These are phyloP conservation scores for Medicago ruthenica DNA, from an alignment of 306 rosid genomes.

Conservation along the genomic window DNA sequence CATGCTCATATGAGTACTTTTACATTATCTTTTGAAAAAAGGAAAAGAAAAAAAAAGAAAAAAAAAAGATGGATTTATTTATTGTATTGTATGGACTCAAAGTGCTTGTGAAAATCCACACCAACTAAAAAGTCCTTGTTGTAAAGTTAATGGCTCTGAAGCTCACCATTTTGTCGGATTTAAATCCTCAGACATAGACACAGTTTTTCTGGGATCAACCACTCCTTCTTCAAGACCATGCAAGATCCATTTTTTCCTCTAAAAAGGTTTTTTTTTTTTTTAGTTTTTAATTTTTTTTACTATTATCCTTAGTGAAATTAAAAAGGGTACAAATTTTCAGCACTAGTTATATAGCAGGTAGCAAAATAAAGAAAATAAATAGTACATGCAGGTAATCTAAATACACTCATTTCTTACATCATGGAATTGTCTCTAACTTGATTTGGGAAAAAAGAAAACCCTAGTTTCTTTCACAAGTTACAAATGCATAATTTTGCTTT, in stretches of 20 bases:
- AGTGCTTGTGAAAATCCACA: conserved; percentile 48
- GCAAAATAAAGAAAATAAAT: conserved; percentile 19
- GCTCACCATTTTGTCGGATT: conserved; percentile 47
- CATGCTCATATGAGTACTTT: conserved; percentile 54
- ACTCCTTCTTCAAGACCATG: conserved; percentile 46
- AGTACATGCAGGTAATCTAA: conserved; percentile 50
- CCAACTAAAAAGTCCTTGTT: conserved; percentile 40
- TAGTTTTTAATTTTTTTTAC: background rate
- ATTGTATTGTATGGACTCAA: conserved; percentile 34
- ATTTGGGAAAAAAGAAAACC: conserved; percentile 52
- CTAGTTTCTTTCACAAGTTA: conserved; percentile 44
- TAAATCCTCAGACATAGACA: conserved; percentile 27
- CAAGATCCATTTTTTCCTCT: conserved; percentile 16
- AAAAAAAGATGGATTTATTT: conserved; percentile 16
- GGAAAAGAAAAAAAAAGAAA: conserved; percentile 34
- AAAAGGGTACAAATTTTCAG: conserved; percentile 5
- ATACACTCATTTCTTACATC: conserved; percentile 38
- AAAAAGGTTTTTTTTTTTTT: conserved; percentile 1
- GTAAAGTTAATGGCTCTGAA: conserved; percentile 53
- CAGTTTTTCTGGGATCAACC: conserved; percentile 7
- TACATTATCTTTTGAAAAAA: conserved; percentile 40
- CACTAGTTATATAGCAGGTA: background rate
- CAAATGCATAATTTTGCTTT: conserved; percentile 30
- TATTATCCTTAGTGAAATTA: background rate
- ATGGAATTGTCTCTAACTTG: conserved; percentile 41